A percentile compares a stretch with the other conserved stretches of the same genome.
phyloP scores from a whole-genome alignment of 2,329 filamentous ascomycete species.

The Chaetomiaceae sp. region DNA sequence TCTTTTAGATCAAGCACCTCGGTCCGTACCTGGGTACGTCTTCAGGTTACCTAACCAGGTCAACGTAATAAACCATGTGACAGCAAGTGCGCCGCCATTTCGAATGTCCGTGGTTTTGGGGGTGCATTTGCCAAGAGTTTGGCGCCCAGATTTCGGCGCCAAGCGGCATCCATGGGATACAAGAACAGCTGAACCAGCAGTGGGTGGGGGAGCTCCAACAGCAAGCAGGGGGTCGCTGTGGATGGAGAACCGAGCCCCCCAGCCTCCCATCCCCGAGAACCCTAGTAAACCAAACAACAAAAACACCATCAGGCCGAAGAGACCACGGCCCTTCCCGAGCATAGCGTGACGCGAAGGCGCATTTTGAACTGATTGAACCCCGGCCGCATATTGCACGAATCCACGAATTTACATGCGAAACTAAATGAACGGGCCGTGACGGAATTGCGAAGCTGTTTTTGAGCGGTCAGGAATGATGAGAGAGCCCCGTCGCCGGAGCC shows the following conservation, averaged over 20 bases:
- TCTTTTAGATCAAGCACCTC: no score
- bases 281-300: conserved; percentile 16
- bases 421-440: conserved; percentile 25
- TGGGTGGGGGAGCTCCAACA: conserved; percentile 10
- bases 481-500: conserved; percentile 53
- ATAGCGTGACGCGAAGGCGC: not conserved
- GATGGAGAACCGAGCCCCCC: not conserved
- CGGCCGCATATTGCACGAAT: conserved; percentile 11
- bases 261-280: not conserved
- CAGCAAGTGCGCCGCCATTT: no score
- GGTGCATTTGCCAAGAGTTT: no score
- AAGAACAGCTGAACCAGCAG: no score
- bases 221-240: conserved; percentile 7
- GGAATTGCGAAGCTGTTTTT: conserved; percentile 11
- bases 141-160: no score
- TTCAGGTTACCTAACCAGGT: no score
- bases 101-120: no score
- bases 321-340: not conserved
- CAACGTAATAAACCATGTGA: no score
- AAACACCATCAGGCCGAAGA: conserved; percentile 8
- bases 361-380: not conserved
- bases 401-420: conserved; percentile 4
- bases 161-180: no score
- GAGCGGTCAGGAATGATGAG: conserved; percentile 43
- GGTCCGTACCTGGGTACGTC: no score